These are phyloP conservation scores for Colletotrichum navitas DNA, from an alignment of 2,329 filamentous ascomycete genomes.

Conservation along the genomic window DNA sequence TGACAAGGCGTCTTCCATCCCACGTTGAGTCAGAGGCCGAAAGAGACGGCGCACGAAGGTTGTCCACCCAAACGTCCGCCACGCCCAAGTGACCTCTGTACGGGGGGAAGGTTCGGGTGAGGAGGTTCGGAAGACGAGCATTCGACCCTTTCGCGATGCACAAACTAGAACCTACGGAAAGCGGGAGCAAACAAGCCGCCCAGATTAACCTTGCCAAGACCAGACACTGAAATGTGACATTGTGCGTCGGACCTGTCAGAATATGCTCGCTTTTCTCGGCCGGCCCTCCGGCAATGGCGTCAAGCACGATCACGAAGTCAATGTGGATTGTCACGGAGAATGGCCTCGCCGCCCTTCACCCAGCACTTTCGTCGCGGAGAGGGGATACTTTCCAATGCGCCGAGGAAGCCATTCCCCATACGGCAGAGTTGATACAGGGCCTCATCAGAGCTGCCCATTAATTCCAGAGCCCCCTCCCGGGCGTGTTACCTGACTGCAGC, in stretches of 20 bases:
- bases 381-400: background rate
- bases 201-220: constrained; percentile 17
- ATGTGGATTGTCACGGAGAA: constrained; percentile 6
- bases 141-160: background rate
- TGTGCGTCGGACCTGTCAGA: constrained; percentile 10
- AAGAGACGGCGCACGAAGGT: background rate
- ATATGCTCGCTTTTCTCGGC: background rate
- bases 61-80: constrained; percentile 26
- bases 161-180: background rate
- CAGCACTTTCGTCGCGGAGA: background rate
- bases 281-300: constrained; percentile 9
- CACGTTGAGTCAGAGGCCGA: constrained; percentile 10
- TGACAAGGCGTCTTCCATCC: constrained; percentile 22
- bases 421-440: constrained; percentile 12
- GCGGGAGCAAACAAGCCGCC: background rate
- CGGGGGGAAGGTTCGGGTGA: background rate
- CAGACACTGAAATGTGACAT: constrained; percentile 9
- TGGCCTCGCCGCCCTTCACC: background rate
- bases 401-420: constrained; percentile 2
- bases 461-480: background rate
- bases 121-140: background rate
- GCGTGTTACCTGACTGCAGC: constrained; percentile 6
- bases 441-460: constrained; percentile 1
- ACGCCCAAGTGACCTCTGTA: constrained; percentile 3
- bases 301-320: constrained; percentile 15